Conservation (phyloP, 2,329 filamentous ascomycete species). For the Aureobasidium sp. region DNA sequence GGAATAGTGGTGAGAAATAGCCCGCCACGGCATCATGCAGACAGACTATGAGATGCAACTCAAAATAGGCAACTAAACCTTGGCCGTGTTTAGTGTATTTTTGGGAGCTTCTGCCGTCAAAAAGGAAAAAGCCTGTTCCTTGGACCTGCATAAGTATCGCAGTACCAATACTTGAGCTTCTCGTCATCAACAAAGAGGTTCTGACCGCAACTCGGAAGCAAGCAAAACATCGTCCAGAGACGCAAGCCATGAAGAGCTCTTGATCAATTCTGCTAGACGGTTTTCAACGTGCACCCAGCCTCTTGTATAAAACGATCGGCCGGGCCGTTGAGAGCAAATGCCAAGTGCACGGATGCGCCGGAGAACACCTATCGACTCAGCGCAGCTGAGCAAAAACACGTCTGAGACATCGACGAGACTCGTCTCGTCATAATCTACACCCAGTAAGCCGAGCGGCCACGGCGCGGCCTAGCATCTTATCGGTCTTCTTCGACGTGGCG, state of each 20-base stretch:
- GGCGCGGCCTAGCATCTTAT: not conserved
- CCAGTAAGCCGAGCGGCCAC: not conserved
- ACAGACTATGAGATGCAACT: slow-evolving; percentile 14
- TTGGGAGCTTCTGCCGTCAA: not conserved
- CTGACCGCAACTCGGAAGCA: not conserved
- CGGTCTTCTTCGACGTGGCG: slow-evolving; percentile 10
- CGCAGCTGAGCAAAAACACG: slow-evolving; percentile 2
- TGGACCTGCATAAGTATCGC: slow-evolving; percentile 12
- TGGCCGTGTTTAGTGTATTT: slow-evolving; percentile 3
- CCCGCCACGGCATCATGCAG: slow-evolving; percentile 13
- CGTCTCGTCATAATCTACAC: slow-evolving; percentile 11
- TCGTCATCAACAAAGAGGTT: not conserved
- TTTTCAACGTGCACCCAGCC: slow-evolving; percentile 6
- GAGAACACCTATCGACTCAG: not conserved
- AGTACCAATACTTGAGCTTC: not conserved
- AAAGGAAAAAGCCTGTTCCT: slow-evolving; percentile 8
- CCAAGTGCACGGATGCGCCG: slow-evolving; percentile 1
- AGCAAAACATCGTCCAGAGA: not conserved
- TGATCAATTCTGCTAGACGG: not conserved
- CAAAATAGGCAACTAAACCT: slow-evolving; percentile 7
- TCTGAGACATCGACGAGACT: slow-evolving; percentile 13
- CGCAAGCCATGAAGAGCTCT: not conserved
- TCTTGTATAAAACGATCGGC: slow-evolving; percentile 5
- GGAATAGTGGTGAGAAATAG: not conserved
- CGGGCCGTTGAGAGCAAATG: slow-evolving; percentile 11